Evolutionary conservation across 345 rosid species (phyloP), one percentile per base, ranked within the genome.

Genomic region (Gossypium herbaceum): DNA sequence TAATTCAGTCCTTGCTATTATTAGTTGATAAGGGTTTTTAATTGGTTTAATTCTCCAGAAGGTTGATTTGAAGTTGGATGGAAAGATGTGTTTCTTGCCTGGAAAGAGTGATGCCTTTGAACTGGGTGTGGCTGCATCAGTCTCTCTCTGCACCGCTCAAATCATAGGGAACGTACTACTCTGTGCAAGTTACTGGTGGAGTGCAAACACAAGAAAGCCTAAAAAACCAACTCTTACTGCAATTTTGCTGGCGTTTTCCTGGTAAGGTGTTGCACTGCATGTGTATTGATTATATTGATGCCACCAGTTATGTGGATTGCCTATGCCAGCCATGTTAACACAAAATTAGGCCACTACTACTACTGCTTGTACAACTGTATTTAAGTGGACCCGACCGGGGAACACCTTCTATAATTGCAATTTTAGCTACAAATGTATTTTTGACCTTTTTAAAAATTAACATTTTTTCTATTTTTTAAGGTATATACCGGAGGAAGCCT

Each of bases 11-110:
- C 9, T 16, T 68, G 9, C 16, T 50, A 12, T 12, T 7, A 6
- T 44, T 1, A 15, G 5, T 72, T 7, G 8, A 19, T 24, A n/a
- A 7, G 12, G 9, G 27, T 20, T 65, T 71, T 44, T 43, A 45
- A 22, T 47, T 20, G 16, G 54, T 58, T 57, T 24, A 10, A 12
- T 12, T 47, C 25, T 76, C 70, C 75, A 94, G 97, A 78, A 72
- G 76, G 86, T 68, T 61, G 96, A 92, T 80, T 64, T 92, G 45
- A 84, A 80, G 73, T 74, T 92, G 86, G 91, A 90, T 56, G 87
- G 79, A 22, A 80, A 82, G 54, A 79, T 87, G 25, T 94, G 98
- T 79, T 86, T 80, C 78, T 64, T 89, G 78, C 90, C 90, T 0
- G 74, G 68, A 20, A 57, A 22, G 29, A 89, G 88, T 62, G 73